Conservation (phyloP, 1,284 basidiomycete genomes). For the Leccinum griseonigrum region DNA sequence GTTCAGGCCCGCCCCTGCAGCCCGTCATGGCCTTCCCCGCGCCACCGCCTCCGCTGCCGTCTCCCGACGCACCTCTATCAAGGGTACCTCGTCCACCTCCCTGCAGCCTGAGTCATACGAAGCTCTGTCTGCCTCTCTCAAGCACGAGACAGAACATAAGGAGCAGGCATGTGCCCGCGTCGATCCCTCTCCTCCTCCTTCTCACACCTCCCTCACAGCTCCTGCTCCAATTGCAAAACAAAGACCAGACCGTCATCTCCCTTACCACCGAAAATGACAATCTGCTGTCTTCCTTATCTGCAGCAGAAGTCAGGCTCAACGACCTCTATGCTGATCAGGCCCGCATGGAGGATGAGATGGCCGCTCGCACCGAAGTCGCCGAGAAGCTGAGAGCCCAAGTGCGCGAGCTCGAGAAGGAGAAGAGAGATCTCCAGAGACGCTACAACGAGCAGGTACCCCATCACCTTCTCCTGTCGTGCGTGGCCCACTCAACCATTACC, state of each 20-base stretch:
- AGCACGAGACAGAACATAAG: slow-evolving; percentile 74
- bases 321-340: slow-evolving; percentile 78
- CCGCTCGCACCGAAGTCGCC: slow-evolving; percentile 71
- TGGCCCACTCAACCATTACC: slow-evolving; percentile 10
- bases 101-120: slow-evolving; percentile 46
- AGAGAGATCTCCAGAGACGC: slow-evolving; percentile 69
- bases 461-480: slow-evolving; percentile 17
- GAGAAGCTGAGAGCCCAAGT: slow-evolving; percentile 76
- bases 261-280: slow-evolving; percentile 63
- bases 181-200: neutral
- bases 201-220: slow-evolving; percentile 44
- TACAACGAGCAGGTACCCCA: slow-evolving; percentile 75
- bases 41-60: slow-evolving; percentile 38
- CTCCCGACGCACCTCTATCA: slow-evolving; percentile 50
- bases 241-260: slow-evolving; percentile 62
- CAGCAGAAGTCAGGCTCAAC: slow-evolving; percentile 64
- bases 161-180: slow-evolving; percentile 55
- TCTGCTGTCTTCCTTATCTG: slow-evolving; percentile 58
- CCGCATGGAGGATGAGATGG: slow-evolving; percentile 73
- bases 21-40: slow-evolving; percentile 43
- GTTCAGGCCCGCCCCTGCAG: slow-evolving; percentile 39
- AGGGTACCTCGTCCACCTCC: slow-evolving; percentile 38
- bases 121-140: slow-evolving; percentile 57
- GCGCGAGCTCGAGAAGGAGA: slow-evolving; percentile 80
- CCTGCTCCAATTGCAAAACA: slow-evolving; percentile 70